Conservation (phyloP, 208 protist genomes). For the Crithidia mellificae region DNA sequence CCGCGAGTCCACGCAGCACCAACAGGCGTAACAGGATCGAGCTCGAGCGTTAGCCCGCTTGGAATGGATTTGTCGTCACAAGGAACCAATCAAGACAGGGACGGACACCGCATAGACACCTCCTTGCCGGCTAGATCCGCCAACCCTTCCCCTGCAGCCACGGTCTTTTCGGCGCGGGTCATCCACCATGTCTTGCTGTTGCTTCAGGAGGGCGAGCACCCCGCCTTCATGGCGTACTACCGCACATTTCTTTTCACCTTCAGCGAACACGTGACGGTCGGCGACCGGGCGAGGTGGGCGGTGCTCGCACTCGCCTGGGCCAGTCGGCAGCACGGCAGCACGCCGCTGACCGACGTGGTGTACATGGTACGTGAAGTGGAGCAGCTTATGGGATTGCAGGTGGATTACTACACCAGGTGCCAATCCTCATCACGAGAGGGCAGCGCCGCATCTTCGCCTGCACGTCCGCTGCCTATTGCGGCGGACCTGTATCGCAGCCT, state of each 20-base stretch:
- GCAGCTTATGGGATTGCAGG: slow-evolving; percentile 35
- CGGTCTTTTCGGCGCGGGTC: slow-evolving; percentile 60
- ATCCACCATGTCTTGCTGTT: slow-evolving; percentile 57
- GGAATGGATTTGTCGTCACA: too few relatives aligned
- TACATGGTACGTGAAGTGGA: slow-evolving; percentile 45
- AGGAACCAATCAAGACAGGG: too few relatives aligned
- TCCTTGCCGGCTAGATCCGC: too few relatives aligned
- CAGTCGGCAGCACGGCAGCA: slow-evolving; percentile 18
- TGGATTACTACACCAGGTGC: too few relatives aligned
- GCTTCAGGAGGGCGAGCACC: slow-evolving; percentile 73
- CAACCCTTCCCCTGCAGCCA: background rate
- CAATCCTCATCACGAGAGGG: too few relatives aligned
- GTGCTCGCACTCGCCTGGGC: slow-evolving; percentile 47
- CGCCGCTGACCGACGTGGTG: slow-evolving; percentile 32
- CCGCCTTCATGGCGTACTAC: slow-evolving; percentile 70
- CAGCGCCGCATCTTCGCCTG: background rate
- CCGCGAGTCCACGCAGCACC: background rate
- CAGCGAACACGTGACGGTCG: slow-evolving; percentile 20
- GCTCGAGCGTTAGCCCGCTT: too few relatives aligned
- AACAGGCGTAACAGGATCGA: background rate
- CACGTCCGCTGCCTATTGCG: slow-evolving; percentile 7
- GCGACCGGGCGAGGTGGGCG: slow-evolving; percentile 48
- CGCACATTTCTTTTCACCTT: slow-evolving; percentile 38
- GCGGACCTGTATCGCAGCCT: slow-evolving; percentile 36
- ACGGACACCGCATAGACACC: too few relatives aligned